Evolutionary conservation across 192 early-diverging fungal species (phyloP).

Genomic region (Backusella macrospora): DNA sequence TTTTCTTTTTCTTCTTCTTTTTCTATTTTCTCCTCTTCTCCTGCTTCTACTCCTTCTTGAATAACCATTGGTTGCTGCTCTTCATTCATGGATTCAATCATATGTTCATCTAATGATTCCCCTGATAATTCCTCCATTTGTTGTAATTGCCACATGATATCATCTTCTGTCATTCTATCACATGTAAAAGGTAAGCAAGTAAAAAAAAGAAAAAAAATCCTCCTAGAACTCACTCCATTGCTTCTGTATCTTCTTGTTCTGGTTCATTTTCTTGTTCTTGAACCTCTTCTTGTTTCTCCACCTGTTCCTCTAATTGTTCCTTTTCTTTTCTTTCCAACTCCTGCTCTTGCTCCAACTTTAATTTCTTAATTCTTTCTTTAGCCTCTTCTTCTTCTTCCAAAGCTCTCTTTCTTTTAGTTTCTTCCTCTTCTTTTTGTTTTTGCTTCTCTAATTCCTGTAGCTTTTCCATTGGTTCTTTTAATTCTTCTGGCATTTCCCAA

Average conservation of each 20-base stretch:
- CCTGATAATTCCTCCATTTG: conserved; percentile 40
- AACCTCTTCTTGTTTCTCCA: not conserved
- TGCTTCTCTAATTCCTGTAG: conserved; percentile 44
- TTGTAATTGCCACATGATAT: conserved; percentile 63
- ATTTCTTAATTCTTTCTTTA: conserved; percentile 20
- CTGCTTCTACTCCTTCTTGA: not conserved
- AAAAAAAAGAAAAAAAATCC: not conserved
- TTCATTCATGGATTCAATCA: not conserved
- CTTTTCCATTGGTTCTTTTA: conserved; percentile 34
- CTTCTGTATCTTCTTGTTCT: conserved; percentile 22
- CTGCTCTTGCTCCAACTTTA: conserved; percentile 17
- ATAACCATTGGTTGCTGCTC: no score
- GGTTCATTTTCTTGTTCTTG: conserved; percentile 14
- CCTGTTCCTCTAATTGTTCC: conserved; percentile 18
- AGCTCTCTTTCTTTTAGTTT: not conserved
- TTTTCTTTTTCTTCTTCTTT: conserved; percentile 31
- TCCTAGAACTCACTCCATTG: conserved; percentile 38
- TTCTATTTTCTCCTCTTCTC: conserved; percentile 23
- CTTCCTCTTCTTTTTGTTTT: conserved; percentile 28
- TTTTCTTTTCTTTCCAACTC: conserved; percentile 27
- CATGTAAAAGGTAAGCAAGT: not conserved
- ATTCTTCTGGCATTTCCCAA: conserved; percentile 60
- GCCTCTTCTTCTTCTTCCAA: conserved; percentile 19
- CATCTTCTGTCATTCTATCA: conserved; percentile 62
- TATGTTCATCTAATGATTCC: conserved; percentile 19